These are phyloP conservation scores for Xylaria nigripes DNA, from an alignment of 495 filamentous ascomycete genomes.

Conservation along the genomic window DNA sequence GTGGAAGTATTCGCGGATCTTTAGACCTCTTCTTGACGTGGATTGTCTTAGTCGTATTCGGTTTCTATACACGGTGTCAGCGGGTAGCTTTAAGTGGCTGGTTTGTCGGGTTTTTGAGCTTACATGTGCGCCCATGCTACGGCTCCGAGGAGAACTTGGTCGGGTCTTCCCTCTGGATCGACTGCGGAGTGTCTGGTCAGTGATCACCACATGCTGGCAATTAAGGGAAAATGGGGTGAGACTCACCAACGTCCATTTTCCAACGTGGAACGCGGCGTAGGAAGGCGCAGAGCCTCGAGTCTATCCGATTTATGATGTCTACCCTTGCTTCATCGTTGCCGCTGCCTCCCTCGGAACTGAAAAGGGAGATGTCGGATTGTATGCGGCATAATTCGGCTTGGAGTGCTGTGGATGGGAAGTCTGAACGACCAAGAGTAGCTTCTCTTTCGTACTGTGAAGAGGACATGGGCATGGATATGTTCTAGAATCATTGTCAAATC, in stretches of 20 bases:
- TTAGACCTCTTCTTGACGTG: constrained; percentile 45
- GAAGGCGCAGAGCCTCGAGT: constrained; percentile 62
- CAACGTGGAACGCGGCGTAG: constrained; percentile 56
- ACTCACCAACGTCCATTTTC: constrained; percentile 47
- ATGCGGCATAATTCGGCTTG: constrained; percentile 48
- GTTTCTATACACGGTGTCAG: too few species aligned
- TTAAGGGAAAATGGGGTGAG: not conserved
- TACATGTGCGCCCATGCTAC: constrained; percentile 28
- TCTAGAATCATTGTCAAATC: constrained; percentile 24
- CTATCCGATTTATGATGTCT: constrained; percentile 43
- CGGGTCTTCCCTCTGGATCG: constrained; percentile 51
- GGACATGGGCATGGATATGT: constrained; percentile 45
- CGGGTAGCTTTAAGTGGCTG: constrained; percentile 22
- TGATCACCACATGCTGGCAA: not conserved
- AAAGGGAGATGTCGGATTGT: constrained; percentile 49
- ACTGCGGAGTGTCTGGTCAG: constrained; percentile 19
- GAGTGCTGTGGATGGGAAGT: constrained; percentile 57
- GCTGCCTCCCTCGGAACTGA: constrained; percentile 22
- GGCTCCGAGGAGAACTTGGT: constrained; percentile 70
- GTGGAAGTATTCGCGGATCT: constrained; percentile 37
- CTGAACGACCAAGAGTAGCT: constrained; percentile 38
- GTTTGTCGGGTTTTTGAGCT: constrained; percentile 24
- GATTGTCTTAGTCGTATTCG: constrained; percentile 22
- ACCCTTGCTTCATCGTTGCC: constrained; percentile 17
- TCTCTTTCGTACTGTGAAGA: constrained; percentile 51